Evolutionary conservation across 1,284 basidiomycete species (phyloP).

Genomic region (Ustilago nuda): DNA sequence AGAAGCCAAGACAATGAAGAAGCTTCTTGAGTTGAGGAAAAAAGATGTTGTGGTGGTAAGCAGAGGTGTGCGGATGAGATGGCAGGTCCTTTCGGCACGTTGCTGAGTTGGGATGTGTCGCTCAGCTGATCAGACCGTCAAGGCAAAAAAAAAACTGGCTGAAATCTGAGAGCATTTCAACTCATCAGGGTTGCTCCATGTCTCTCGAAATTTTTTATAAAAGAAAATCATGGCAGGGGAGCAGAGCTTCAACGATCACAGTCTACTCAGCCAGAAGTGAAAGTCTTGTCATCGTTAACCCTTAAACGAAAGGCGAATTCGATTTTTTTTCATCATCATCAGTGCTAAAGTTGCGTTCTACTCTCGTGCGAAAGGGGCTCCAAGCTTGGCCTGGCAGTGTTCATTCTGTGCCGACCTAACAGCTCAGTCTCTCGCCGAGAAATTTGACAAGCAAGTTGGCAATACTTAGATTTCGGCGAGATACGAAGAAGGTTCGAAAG

Average conservation of each 20-base stretch:
- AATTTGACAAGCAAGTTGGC: not conserved
- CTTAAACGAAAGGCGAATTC: not conserved
- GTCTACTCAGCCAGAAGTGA: not conserved
- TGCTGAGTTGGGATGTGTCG: constrained; percentile 1
- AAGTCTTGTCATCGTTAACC: constrained; percentile 10
- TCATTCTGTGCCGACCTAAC: not conserved
- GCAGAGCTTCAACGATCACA: not conserved
- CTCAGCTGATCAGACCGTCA: constrained; percentile 23
- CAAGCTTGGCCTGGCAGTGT: not conserved
- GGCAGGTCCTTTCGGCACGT: not conserved
- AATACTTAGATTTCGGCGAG: constrained; percentile 27
- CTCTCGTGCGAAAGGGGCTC: not conserved
- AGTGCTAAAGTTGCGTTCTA: not conserved
- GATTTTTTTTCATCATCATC: not conserved
- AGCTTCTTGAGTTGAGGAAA: constrained; percentile 24
- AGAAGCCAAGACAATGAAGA: not conserved
- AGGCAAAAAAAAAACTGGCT: not conserved
- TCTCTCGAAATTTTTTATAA: constrained; percentile 1
- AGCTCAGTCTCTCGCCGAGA: not conserved
- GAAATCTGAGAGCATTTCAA: constrained; percentile 3
- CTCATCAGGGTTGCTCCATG: not conserved
- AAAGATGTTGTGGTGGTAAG: constrained; percentile 11
- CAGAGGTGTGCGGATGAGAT: not conserved
- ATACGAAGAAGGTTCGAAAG: not conserved
- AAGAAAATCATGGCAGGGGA: not conserved